phyloP scores from a whole-genome alignment of 2,329 filamentous ascomycete genomes.

The Colletotrichum cordylinicola region DNA sequence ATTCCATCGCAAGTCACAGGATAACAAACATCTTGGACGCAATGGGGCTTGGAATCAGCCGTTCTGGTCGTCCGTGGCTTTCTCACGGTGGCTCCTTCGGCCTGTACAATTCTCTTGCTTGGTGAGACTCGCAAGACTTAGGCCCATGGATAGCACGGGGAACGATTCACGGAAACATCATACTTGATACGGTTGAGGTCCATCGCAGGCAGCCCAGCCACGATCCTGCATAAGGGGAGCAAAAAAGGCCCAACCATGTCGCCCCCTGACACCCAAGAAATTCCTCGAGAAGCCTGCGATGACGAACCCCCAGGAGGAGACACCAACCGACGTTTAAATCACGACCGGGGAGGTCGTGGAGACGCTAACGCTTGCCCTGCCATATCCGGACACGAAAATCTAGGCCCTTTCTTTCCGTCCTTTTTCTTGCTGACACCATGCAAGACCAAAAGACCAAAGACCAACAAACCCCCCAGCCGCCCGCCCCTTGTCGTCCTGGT shows the following conservation, averaged over 20 bases:
- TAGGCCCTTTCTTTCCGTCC: background rate
- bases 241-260: background rate
- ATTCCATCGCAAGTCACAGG: background rate
- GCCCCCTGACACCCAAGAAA: background rate
- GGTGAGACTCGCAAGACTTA: background rate
- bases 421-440: background rate
- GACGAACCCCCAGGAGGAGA: background rate
- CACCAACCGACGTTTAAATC: background rate
- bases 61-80: background rate
- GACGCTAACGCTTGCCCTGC: background rate
- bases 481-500: background rate
- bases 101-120: background rate
- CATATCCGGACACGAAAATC: background rate
- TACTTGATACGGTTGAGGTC: background rate
- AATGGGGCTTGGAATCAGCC: background rate
- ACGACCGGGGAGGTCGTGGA: background rate
- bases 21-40: background rate
- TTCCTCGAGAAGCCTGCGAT: background rate
- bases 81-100: background rate
- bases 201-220: background rate
- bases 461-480: background rate
- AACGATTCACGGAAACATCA: background rate
- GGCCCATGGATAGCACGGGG: background rate
- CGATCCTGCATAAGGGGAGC: background rate
- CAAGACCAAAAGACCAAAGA: background rate